Evolutionary conservation across 2,329 filamentous ascomycete genomes (phyloP).

Genomic region (Nothomitra cinnamomea): DNA sequence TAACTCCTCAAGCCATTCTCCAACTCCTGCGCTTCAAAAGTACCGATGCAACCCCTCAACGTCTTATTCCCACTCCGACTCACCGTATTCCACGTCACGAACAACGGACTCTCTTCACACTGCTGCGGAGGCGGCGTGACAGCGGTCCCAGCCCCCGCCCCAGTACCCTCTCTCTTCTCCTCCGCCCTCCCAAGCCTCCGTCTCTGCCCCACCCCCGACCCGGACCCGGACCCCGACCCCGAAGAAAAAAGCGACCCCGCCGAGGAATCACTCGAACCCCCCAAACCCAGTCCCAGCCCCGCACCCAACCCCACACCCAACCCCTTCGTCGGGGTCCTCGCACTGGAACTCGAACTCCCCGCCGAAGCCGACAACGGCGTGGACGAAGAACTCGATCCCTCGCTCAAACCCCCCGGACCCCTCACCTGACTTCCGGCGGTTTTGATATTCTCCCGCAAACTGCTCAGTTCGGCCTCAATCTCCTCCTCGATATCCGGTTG

Average conservation of each 20-base stretch:
- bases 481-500: constrained; percentile 24
- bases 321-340: too few relatives aligned
- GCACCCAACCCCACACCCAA: too few relatives aligned
- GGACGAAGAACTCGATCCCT: constrained; percentile 4
- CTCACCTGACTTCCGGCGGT: constrained; percentile 3
- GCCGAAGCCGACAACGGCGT: constrained; percentile 3
- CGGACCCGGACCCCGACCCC: too few relatives aligned
- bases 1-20: constrained; percentile 59
- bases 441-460: constrained; percentile 13
- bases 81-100: constrained; percentile 86
- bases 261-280: too few relatives aligned
- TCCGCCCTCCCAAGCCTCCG: too few relatives aligned
- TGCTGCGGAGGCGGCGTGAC: background rate
- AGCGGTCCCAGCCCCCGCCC: too few relatives aligned
- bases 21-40: constrained; percentile 66
- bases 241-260: too few relatives aligned
- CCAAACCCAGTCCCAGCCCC: too few relatives aligned
- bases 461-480: constrained; percentile 16
- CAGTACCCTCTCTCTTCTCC: too few relatives aligned
- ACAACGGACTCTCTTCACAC: constrained; percentile 51
- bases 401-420: too few relatives aligned
- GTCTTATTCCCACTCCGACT: constrained; percentile 42
- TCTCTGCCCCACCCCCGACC: too few relatives aligned
- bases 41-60: constrained; percentile 89
- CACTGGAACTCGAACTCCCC: too few relatives aligned